Evolutionary conservation across 2,329 filamentous ascomycete genomes (phyloP).

Genomic region (Phialemoniopsis sp.): DNA sequence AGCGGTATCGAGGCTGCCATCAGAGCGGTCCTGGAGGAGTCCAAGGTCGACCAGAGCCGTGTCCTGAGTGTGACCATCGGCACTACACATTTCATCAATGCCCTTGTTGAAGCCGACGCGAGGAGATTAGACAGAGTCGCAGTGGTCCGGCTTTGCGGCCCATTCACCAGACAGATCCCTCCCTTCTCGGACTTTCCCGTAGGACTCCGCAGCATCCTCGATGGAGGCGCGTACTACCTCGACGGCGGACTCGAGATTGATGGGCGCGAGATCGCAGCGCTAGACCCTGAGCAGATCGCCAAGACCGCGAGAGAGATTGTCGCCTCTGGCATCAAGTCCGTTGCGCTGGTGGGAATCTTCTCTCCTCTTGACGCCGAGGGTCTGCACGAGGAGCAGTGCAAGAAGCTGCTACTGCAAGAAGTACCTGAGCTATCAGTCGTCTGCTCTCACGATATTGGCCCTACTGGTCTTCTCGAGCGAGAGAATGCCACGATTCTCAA

Average conservation of each 20-base stretch:
- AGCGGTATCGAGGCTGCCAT: constrained; percentile 42
- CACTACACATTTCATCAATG: constrained; percentile 46
- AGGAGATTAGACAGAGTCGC: constrained; percentile 37
- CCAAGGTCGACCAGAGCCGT: constrained; percentile 14
- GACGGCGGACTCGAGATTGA: constrained; percentile 45
- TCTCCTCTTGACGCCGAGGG: constrained; percentile 37
- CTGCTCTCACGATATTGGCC: constrained; percentile 37
- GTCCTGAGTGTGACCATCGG: constrained; percentile 46
- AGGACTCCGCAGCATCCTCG: constrained; percentile 31
- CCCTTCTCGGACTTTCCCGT: constrained; percentile 42
- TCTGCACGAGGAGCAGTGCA: constrained; percentile 33
- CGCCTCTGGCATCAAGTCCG: constrained; percentile 26
- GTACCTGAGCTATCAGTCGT: constrained; percentile 28
- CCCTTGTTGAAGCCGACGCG: constrained; percentile 39
- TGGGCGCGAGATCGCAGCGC: constrained; percentile 33
- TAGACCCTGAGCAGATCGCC: constrained; percentile 31
- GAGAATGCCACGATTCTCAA: too few relatives aligned
- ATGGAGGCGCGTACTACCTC: constrained; percentile 34
- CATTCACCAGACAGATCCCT: constrained; percentile 36
- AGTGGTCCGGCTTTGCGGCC: constrained; percentile 39
- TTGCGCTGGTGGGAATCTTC: constrained; percentile 40
- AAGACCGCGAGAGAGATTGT: constrained; percentile 24
- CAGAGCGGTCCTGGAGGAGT: constrained; percentile 22
- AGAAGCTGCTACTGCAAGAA: constrained; percentile 9
- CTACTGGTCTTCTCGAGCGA: constrained; percentile 33